Percentiles rank a stretch among this genome's conserved stretches.
Conservation (phyloP, 441 rosid genomes). For the Corymbia calophylla region DNA sequence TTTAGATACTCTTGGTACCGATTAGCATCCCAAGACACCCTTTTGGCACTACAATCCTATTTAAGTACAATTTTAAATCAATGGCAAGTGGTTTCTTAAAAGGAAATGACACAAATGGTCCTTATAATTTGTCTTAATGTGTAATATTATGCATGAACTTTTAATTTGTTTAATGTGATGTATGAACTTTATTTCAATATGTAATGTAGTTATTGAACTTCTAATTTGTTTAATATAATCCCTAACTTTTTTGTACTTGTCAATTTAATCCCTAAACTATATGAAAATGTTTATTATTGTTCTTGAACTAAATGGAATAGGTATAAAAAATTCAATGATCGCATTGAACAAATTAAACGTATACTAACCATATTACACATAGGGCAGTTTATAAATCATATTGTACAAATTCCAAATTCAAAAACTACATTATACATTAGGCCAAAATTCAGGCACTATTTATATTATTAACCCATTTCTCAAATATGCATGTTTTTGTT, state of each 20-base stretch:
- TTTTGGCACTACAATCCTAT: neutral
- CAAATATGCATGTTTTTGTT: neutral
- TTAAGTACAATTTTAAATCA: neutral
- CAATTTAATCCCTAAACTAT: neutral
- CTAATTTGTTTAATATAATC: neutral
- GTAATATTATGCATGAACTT: too few relatives aligned
- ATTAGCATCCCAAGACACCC: neutral
- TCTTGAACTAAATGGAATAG: neutral
- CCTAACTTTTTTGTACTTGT: too few relatives aligned
- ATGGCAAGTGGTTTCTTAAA: neutral
- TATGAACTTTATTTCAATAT: fast-evolving
- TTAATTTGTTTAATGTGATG: neutral
- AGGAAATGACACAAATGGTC: neutral
- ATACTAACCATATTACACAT: too few relatives aligned
- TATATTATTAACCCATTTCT: neutral
- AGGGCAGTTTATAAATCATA: neutral
- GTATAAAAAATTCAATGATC: too few relatives aligned
- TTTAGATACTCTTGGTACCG: neutral
- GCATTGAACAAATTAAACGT: too few relatives aligned
- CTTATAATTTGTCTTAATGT: neutral
- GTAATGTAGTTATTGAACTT: too few relatives aligned
- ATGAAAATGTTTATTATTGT: neutral
- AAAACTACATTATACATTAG: fast-evolving
- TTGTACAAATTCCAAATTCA: too few relatives aligned
- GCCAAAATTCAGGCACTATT: neutral